Evolutionary conservation across 768 basidiomycete genomes (phyloP), one percentile per base, ranked within the genome.

Genomic region (Termitomyces eurrhizus): DNA sequence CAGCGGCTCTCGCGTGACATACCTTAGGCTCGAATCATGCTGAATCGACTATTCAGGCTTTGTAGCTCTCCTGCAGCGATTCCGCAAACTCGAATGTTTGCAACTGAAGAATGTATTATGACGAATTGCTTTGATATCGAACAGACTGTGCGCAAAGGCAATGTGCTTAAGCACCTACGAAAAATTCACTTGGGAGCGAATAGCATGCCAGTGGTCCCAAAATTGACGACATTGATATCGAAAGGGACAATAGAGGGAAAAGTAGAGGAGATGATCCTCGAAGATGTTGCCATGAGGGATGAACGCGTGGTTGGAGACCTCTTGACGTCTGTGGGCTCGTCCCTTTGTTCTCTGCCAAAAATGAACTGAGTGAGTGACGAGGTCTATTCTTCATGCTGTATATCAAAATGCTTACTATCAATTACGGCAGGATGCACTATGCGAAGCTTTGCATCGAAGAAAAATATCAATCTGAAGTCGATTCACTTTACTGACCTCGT

Each of bases 401-500:
- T 13, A 7, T 12, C 24, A 49, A 29, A n/a, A n/a, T 11, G 29
- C 55, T 56, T 21, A 49, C 21, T n/a, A 18, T 12, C 0, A 7
- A 6, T 12, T 12, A 21, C 45, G 41, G 4, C 11, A 62, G 62
- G 39, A n/a, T 16, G 53, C n/a, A 57, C 14, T 3, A 18, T 5
- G 13, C 33, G n/a, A 26, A 39, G 51, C 12, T 54, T 65, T 14
- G 50, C 46, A 8, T 36, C 60, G 32, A 21, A 36, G 16, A 52
- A 55, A 29, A 65, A 65, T 56, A 36, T 16, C 26, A 49, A 50
- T 36, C 21, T 65, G 2, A 52, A 46, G 13, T 48, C 58, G 3
- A 37, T 62, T 21, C 61, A 62, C 46, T 65, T 65, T 37, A n/a
- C 52, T 13, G 53, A 65, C 36, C 64, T 65, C 6, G 61, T 65